Evolutionary conservation across 345 rosid species (phyloP), one percentile per base, ranked within the genome.

Genomic region (Populus deltoides): DNA sequence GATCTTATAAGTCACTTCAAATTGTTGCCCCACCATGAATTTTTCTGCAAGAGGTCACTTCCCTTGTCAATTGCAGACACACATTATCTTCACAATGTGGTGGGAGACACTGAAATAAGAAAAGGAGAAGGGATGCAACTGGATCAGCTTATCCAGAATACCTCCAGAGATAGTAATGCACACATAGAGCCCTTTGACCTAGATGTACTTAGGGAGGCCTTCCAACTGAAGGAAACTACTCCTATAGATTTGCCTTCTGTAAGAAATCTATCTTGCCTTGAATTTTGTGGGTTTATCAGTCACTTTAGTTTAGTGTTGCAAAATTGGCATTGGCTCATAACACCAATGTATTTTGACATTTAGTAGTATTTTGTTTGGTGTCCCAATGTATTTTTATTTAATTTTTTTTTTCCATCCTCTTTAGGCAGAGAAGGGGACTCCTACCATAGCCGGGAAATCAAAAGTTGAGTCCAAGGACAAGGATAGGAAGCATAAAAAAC

Each of bases 401-500:
- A 9, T 63, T 55, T 43, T 2, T 43, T 31, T 5, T 35, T 20
- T 5, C 74, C 4, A 51, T 70, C 62, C 61, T 62, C 70, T 63
- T 31, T 71, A 96, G 99, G 86, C 85, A 55, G 97, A 90, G 80
- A 93, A 90, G 81, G 97, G 98, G 80, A 80, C 78, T 66, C 97
- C 94, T 70, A 96, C 97, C 0, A 49, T 93, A 79, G 86, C 92
- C 31, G 85, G 91, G 12, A 96, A 92, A 85, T 88, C 88, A 66
- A 95, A 87, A 82, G 79, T 85, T 75, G 96, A 91, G 74, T 84
- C 92, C 24, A 93, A 89, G 80, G 97, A 93, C 83, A 92, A 89
- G 86, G 96, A 93, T 77, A 88, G 94, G 89, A 95, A 91, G 87
- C 99, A 89, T 86, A 95, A 88, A 85, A 95, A 91, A 85, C 94